A percentile compares a stretch with the other conserved stretches of the same genome.
phyloP scores from a whole-genome alignment of 495 filamentous ascomycete species.

The Pyrenula massariospora region DNA sequence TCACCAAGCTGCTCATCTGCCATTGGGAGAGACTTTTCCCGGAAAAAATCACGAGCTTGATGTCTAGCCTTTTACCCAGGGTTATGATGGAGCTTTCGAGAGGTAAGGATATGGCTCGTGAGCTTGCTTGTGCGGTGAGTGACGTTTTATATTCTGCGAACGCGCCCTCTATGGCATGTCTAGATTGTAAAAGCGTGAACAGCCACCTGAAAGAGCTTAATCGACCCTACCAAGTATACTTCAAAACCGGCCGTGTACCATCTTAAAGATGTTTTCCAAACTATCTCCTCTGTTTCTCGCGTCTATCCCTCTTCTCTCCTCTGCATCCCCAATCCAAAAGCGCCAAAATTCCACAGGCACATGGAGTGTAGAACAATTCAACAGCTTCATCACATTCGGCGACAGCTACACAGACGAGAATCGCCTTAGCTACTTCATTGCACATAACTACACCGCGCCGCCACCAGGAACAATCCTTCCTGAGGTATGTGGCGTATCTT shows the following conservation, averaged over 20 bases:
- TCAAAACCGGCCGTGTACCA: background rate
- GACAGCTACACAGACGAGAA: conserved; percentile 69
- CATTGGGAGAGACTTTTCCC: background rate
- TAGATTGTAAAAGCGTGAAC: no score
- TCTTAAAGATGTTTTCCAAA: background rate
- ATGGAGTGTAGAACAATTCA: conserved; percentile 31
- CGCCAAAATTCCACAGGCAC: background rate
- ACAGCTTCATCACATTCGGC: conserved; percentile 48
- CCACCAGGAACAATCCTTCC: conserved; percentile 43
- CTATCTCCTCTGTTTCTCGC: background rate
- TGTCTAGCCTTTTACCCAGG: background rate
- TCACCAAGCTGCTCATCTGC: background rate
- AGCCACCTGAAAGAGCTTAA: no score
- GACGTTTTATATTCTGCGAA: background rate
- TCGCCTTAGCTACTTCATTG: conserved; percentile 47
- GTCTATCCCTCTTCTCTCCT: background rate
- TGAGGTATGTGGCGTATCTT: conserved; percentile 16
- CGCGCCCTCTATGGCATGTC: no score
- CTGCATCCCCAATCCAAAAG: background rate
- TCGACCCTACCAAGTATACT: no score
- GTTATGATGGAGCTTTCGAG: background rate
- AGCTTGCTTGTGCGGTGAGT: background rate
- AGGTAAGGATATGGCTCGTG: background rate
- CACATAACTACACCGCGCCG: conserved; percentile 43
- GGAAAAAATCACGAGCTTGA: background rate